Conservation (phyloP, 1,139 yeast genomes). For the Debaryomyces nepalensis region DNA sequence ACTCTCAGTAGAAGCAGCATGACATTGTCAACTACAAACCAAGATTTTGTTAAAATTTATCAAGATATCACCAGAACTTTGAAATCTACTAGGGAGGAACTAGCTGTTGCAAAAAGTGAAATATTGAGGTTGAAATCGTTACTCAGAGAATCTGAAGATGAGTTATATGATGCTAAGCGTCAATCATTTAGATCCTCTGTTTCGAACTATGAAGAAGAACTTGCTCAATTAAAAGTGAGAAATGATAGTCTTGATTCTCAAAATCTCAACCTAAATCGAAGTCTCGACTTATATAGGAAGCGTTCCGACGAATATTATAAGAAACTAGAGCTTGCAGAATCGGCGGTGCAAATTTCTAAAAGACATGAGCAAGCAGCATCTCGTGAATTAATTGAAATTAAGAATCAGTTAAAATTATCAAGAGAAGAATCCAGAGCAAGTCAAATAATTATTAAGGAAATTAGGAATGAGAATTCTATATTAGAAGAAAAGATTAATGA, state of each 20-base stretch:
- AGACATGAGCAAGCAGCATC: constrained; percentile 63
- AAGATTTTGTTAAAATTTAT: constrained; percentile 56
- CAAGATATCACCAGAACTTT: constrained; percentile 60
- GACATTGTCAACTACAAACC: constrained; percentile 37
- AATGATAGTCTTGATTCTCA: constrained; percentile 57
- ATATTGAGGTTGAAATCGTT: constrained; percentile 56
- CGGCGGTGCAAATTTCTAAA: constrained; percentile 64
- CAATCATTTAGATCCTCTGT: constrained; percentile 40
- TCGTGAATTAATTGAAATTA: constrained; percentile 60
- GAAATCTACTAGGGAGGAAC: constrained; percentile 53
- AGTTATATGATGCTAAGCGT: constrained; percentile 45
- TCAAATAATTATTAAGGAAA: constrained; percentile 59
- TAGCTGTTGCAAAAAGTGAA: constrained; percentile 54
- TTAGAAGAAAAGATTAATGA: constrained; percentile 66
- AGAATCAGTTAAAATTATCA: constrained; percentile 55
- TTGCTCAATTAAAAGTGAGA: constrained; percentile 51
- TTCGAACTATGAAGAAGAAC: constrained; percentile 45
- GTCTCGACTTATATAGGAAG: constrained; percentile 64
- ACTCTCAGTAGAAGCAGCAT: constrained; percentile 42
- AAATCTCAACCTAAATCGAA: constrained; percentile 55
- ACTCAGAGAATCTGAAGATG: constrained; percentile 52
- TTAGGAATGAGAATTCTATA: constrained; percentile 57
- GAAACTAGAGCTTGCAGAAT: constrained; percentile 80
- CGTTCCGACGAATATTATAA: constrained; percentile 78
- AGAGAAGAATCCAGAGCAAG: constrained; percentile 64